Base-by-base conservation (phyloP, 148 eudicot genomes). In the Salicornia ramosissima region DNA sequence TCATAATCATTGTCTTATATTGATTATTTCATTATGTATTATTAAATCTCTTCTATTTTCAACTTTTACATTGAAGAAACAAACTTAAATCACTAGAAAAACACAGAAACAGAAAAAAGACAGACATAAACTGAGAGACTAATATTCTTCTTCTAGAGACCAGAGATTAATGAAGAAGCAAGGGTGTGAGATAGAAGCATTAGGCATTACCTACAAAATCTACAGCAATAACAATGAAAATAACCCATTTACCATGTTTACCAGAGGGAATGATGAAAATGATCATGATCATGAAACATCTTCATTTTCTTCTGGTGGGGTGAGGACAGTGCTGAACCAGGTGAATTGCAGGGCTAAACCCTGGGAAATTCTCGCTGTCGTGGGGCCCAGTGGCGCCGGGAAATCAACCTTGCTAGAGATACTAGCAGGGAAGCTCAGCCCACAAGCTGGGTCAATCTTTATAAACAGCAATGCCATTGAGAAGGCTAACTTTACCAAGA, bases 311-410 rank as follows among this genome's bases (percentile, higher is more conserved):
- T 24, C 71, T 8, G 67, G 80, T 8, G 67, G 80, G 10, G 57
- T 80, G 59, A 78, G 79, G 51, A 77, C 83, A n/a, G 97, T 91
- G 43, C 80, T 95, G 7, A 85, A 78, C 47, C 82, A 84, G 46
- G 96, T 95, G 43, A 81, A 47, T 33, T 82, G 82, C 76, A 77
- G 71, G 26, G 99, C 99, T 14, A 95, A 89, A 52, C 96, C 99
- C 5, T 91, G 96, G 91, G 99, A 95, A 57, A 79, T 95, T 47
- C 85, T 95, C 1, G 99, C 99, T 57, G 91, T 95, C 2, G 88
- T 95, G 61, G 99, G 99, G 5, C 99, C 99, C 0, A 95, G 99
- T 43, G 99, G 99, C 2, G 97, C 99, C n/a, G 99, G 99, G 3
- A 95, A 95, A 60, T 91, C 99, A 10, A 79, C 96, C 4, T 75